Conservation (phyloP, 2,329 filamentous ascomycete genomes). For the Fusarium concolor region DNA sequence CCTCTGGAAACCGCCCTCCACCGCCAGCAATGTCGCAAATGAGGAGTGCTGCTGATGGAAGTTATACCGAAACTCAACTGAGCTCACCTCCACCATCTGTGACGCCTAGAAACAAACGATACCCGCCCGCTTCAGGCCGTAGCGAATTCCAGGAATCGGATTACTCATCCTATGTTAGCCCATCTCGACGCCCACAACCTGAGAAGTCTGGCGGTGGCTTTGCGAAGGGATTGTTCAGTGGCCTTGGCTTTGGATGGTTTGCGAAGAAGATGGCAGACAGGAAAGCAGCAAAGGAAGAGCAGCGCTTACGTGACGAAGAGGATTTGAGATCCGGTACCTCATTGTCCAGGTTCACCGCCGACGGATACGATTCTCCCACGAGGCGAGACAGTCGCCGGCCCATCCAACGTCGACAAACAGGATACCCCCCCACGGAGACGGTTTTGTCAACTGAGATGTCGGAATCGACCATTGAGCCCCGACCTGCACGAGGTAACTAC, state of each 20-base stretch:
- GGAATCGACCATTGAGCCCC: slow-evolving; percentile 52
- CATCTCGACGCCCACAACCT: slow-evolving; percentile 66
- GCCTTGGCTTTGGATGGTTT: slow-evolving; percentile 76
- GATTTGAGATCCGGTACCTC: slow-evolving; percentile 69
- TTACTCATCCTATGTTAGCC: slow-evolving; percentile 71
- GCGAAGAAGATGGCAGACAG: slow-evolving; percentile 73
- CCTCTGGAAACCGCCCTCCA: slow-evolving; percentile 56
- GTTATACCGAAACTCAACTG: slow-evolving; percentile 56
- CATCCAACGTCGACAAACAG: slow-evolving; percentile 48
- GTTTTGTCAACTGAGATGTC: slow-evolving; percentile 51
- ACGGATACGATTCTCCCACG: slow-evolving; percentile 67
- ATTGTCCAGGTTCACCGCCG: slow-evolving; percentile 75
- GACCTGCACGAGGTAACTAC: slow-evolving; percentile 46
- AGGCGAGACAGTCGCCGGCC: slow-evolving; percentile 52
- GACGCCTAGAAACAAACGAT: slow-evolving; percentile 62
- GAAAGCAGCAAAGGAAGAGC: slow-evolving; percentile 60
- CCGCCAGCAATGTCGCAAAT: slow-evolving; percentile 57
- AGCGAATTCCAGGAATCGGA: slow-evolving; percentile 64
- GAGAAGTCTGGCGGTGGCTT: slow-evolving; percentile 60
- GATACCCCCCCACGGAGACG: slow-evolving; percentile 43
- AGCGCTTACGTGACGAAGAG: slow-evolving; percentile 61
- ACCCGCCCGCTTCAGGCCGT: slow-evolving; percentile 56
- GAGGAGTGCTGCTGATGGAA: slow-evolving; percentile 60
- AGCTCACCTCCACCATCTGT: slow-evolving; percentile 54
- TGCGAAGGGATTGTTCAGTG: slow-evolving; percentile 69